Percentiles rank a stretch among this genome's conserved stretches.
Conservation (phyloP, 164 flowering plant species). For the Magnolia officinalis region DNA sequence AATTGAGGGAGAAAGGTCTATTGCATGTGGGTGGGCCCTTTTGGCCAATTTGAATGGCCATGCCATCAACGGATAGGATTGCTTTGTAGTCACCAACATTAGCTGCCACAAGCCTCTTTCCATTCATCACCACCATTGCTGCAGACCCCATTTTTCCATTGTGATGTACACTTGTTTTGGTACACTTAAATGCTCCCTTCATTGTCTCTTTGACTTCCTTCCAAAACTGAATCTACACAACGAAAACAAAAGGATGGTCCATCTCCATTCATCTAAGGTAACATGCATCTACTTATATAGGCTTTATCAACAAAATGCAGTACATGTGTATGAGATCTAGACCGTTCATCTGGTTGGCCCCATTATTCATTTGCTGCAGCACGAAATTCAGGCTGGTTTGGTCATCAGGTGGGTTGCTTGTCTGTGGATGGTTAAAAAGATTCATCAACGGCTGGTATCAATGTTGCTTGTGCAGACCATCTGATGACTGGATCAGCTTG, state of each 20-base stretch:
- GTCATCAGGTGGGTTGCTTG: not conserved
- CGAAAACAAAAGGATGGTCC: not conserved
- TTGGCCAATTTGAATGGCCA: slow-evolving; percentile 54
- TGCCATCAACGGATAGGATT: slow-evolving; percentile 63
- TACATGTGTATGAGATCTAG: not conserved
- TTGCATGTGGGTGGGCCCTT: not conserved
- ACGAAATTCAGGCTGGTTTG: not conserved
- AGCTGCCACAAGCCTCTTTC: slow-evolving; percentile 66
- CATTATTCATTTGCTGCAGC: not conserved
- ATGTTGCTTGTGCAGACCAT: no score
- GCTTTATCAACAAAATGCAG: no score
- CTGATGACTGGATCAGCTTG: no score
- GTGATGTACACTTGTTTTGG: slow-evolving; percentile 48
- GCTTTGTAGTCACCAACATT: slow-evolving; percentile 91
- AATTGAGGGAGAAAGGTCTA: not conserved
- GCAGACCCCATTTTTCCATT: slow-evolving; percentile 83
- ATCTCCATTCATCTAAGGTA: not conserved
- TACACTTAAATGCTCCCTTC: slow-evolving; percentile 52
- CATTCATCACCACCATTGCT: slow-evolving; percentile 71
- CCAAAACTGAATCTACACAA: not conserved
- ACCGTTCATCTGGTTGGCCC: not conserved
- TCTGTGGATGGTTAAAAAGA: no score
- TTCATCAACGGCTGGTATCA: no score
- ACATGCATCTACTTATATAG: no score
- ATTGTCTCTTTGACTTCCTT: slow-evolving; percentile 24